Percentiles rank a stretch among this genome's conserved stretches.
phyloP scores from a whole-genome alignment of 2,329 filamentous ascomycete species.

The Polychaeton citri region DNA sequence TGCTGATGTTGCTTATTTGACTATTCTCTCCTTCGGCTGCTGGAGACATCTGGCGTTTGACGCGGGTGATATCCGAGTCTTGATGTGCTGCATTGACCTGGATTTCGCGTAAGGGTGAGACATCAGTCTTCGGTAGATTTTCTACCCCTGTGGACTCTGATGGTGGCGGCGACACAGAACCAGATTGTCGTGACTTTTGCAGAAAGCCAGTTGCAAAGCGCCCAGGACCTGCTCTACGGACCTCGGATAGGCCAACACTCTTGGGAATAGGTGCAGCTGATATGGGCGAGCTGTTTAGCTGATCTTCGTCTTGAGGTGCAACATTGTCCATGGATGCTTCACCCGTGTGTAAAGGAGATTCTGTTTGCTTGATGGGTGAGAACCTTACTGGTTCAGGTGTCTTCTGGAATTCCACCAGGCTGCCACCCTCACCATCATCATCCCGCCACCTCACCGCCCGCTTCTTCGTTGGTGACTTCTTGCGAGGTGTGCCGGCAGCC shows the following conservation, averaged over 20 bases:
- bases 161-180: slow-evolving; percentile 20
- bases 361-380: slow-evolving; percentile 22
- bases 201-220: slow-evolving; percentile 86
- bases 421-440: slow-evolving; percentile 63
- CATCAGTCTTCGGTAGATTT: slow-evolving; percentile 7
- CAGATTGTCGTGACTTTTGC: slow-evolving; percentile 50
- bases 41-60: not conserved
- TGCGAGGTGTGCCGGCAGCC: slow-evolving; percentile 59
- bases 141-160: slow-evolving; percentile 44
- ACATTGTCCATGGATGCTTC: slow-evolving; percentile 40
- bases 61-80: not conserved
- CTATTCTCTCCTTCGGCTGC: slow-evolving; percentile 15
- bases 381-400: slow-evolving; percentile 56
- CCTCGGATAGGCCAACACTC: slow-evolving; percentile 28
- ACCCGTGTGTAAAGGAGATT: slow-evolving; percentile 34
- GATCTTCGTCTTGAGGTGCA: slow-evolving; percentile 19
- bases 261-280: slow-evolving; percentile 45
- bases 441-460: slow-evolving; percentile 84
- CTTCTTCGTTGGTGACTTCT: slow-evolving; percentile 54
- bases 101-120: slow-evolving; percentile 33
- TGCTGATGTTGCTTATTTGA: slow-evolving; percentile 15
- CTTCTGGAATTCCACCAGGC: slow-evolving; percentile 68
- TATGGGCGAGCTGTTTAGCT: slow-evolving; percentile 41
- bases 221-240: slow-evolving; percentile 34
- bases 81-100: slow-evolving; percentile 26